Evolutionary conservation across 176 grass and related monocot species (phyloP), one percentile per base, ranked within the genome.

Genomic region (Otatea glauca): DNA sequence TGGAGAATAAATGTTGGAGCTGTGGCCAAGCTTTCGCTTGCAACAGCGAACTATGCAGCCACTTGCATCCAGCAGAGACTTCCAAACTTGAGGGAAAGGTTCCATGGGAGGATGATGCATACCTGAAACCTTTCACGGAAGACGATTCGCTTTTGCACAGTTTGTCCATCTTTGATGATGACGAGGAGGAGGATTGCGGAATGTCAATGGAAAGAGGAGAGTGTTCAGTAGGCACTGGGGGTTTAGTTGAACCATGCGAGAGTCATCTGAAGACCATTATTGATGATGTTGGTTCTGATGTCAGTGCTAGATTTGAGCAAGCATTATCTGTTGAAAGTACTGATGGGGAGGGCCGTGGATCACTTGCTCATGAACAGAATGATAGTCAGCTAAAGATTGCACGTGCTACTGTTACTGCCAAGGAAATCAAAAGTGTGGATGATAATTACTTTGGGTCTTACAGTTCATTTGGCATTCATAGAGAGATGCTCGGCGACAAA

Each of bases 401-500:
- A 80, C 47, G 72, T 25, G 81, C 86, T 43, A 90, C 47, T 94
- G 89, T 87, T 64, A 77, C 82, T 81, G 85, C 88, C 64, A 89
- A 78, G 74, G 81, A 91, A 87, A 94, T 93, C 6, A 96, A 88
- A 83, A 80, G 35, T 79, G 93, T 94, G 74, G 92, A 99, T 86
- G 93, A 96, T 47, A 92, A 78, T 60, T 99, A 99, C 82, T 99
- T 99, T 63, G 91, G 93, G 45, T 84, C 91, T 24, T 99, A 99
- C 76, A 89, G 96, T 86, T 96, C 93, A 47, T 99, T 92, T 76
- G 88, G 91, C 58, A 96, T 99, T 49, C 96, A 99, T 78, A 94
- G 93, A 72, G 93, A 99, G 93, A 99, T 99, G 96, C 89, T 99
- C 18, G 78, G 91, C 7, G 93, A 99, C 72, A 96, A 99, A 88